Evolutionary conservation across 345 rosid species (phyloP).

Genomic region (Excoecaria agallocha): DNA sequence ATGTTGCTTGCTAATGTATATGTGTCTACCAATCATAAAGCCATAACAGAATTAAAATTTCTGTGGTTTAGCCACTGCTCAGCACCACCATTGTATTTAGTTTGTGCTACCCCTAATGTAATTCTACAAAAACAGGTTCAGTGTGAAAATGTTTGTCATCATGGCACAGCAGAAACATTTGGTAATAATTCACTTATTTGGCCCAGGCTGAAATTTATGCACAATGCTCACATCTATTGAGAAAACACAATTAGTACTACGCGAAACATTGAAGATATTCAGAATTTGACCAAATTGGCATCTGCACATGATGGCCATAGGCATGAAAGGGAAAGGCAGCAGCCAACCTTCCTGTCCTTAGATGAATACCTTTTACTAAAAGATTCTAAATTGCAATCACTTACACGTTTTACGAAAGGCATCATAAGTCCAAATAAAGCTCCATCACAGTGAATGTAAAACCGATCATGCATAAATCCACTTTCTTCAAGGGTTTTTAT

Average conservation of each 20-base stretch:
- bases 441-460: constrained; percentile 97
- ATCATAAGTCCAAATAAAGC: constrained; percentile 98
- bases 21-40: background rate
- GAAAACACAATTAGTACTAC: background rate
- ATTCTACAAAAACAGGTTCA: background rate
- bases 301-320: background rate
- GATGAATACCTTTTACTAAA: background rate
- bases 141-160: background rate
- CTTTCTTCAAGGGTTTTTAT: constrained; percentile 81
- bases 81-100: background rate
- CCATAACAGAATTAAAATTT: background rate
- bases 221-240: background rate
- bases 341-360: background rate
- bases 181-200: background rate
- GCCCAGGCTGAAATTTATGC: background rate
- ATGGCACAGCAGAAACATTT: background rate
- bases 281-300: background rate
- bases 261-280: background rate
- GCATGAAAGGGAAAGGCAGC: background rate
- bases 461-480: constrained; percentile 70
- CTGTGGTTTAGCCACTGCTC: background rate
- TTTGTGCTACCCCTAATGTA: background rate
- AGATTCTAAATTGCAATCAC: constrained; percentile 17
- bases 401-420: constrained; percentile 91
- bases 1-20: background rate